Evolutionary conservation across 495 filamentous ascomycete genomes (phyloP).

Genomic region (Neurospora sp.): DNA sequence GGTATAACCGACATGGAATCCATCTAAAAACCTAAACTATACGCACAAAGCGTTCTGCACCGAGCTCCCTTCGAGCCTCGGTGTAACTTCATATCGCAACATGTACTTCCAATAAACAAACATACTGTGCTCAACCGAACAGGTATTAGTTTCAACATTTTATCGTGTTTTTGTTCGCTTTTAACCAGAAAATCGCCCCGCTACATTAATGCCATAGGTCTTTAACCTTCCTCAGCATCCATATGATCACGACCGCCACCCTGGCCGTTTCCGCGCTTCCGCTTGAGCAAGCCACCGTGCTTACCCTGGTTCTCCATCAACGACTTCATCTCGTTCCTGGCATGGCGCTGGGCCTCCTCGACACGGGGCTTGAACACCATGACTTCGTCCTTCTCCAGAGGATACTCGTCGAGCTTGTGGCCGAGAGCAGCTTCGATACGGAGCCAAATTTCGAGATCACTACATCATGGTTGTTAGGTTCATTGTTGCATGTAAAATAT

Average conservation of each 20-base stretch:
- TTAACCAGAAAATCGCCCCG: background rate
- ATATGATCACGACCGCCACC: conserved; percentile 48
- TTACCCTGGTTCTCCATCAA: conserved; percentile 67
- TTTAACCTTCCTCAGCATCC: conserved; percentile 69
- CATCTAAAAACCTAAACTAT: background rate
- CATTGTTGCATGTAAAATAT: background rate
- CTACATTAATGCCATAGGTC: background rate
- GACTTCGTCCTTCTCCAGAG: conserved; percentile 66
- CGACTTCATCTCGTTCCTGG: conserved; percentile 73
- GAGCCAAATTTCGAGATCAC: conserved; percentile 73
- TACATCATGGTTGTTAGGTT: conserved; percentile 6
- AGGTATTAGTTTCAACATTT: background rate
- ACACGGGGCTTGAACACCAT: conserved; percentile 75
- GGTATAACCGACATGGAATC: background rate
- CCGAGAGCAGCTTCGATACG: conserved; percentile 77
- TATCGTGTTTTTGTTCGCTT: background rate
- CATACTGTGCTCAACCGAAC: background rate
- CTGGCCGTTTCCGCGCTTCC: conserved; percentile 30
- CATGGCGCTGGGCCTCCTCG: conserved; percentile 73
- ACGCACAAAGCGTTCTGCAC: background rate
- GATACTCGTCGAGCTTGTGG: conserved; percentile 60
- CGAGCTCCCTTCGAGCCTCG: background rate
- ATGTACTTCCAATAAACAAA: background rate
- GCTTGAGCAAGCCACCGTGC: conserved; percentile 49
- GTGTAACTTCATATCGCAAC: background rate